Base-by-base conservation (phyloP, 1,139 yeast genomes). In the Blastobotrys apis region DNA sequence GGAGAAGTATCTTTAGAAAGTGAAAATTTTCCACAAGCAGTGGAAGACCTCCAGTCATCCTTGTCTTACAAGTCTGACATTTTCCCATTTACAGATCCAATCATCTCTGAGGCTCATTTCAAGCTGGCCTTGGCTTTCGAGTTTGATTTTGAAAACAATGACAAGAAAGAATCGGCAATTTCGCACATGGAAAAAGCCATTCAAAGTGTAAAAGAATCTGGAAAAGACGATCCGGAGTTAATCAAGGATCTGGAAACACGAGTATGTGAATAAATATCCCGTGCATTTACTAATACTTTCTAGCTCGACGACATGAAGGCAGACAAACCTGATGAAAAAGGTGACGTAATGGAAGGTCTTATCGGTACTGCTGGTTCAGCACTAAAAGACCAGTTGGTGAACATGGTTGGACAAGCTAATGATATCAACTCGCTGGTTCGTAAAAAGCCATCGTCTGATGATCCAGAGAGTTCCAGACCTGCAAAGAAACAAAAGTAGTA, bases 1-100 rank as follows among this genome's bases (percentile, higher is more conserved):
- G 97, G 97, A 19, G 97, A 92, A 61, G 84, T 90, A 5, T 83
- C 95, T 0, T 68, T 88, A 33, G 97, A 88, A 59, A 80, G 90
- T 2, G 74, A 88, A 55, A 85, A 86, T 63, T 86, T 86, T 60
- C 66, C 69, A 12, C 95, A 86, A 62, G 85, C 95, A 0, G 77
- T 81, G 0, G 69, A 66, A 20, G 96, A 88, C 61, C 75, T 85
- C 47, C 67, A 70, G 38, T 66, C 74, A 12, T 71, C 86, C 42
- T 71, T 84, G 35, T 66, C 74, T 17, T 65, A 84, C 41, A 75
- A 90, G 59, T 58, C 68, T 39, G 68, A 77, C 49, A 65, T 86
- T 31, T 80, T 74, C 57, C 61, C 74, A 15, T 64, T 64, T n/a
- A 64, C 68, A 5, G 77, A 86, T 1, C 72, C 84, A 1, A 66